phyloP scores from a whole-genome alignment of 768 basidiomycete genomes.

The Lentinula aciculospora region DNA sequence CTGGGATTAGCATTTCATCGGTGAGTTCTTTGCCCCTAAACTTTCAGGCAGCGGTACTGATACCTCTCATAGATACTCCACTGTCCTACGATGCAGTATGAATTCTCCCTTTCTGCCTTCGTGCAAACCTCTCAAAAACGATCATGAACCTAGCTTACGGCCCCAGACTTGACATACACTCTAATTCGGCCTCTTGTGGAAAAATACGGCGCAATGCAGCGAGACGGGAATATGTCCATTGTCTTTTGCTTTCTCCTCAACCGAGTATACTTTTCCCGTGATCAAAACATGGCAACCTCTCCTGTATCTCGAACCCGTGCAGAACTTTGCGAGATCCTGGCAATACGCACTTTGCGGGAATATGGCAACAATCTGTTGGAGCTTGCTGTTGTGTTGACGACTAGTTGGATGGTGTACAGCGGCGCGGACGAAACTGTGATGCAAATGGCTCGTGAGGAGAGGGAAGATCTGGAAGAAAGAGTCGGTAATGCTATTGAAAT shows the following conservation, averaged over 20 bases:
- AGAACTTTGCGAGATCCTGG: conserved; percentile 84
- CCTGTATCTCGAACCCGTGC: conserved; percentile 73
- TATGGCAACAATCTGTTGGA: conserved; percentile 65
- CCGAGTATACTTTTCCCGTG: conserved; percentile 78
- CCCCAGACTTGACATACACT: conserved; percentile 88
- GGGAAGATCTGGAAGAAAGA: conserved; percentile 67
- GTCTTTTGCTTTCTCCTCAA: conserved; percentile 89
- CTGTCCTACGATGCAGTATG: conserved; percentile 75
- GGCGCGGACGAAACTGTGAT: conserved; percentile 64
- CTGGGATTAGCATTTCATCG: conserved; percentile 58
- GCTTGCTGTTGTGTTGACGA: conserved; percentile 67
- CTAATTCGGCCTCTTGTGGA: conserved; percentile 84
- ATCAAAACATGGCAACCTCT: conserved; percentile 65
- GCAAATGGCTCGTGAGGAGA: conserved; percentile 52
- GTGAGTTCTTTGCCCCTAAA: conserved; percentile 27
- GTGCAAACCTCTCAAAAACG: neutral
- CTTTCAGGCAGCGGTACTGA: neutral
- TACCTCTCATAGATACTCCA: conserved; percentile 60
- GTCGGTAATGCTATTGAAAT: conserved; percentile 92
- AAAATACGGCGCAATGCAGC: conserved; percentile 75
- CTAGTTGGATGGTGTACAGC: conserved; percentile 75
- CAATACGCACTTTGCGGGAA: conserved; percentile 71
- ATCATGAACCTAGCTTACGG: conserved; percentile 49
- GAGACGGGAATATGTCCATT: conserved; percentile 71
- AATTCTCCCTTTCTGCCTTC: conserved; percentile 6